These are phyloP conservation scores for Mortierella sp. DNA, from an alignment of 371 early-diverging fungal species.

Conservation along the genomic window DNA sequence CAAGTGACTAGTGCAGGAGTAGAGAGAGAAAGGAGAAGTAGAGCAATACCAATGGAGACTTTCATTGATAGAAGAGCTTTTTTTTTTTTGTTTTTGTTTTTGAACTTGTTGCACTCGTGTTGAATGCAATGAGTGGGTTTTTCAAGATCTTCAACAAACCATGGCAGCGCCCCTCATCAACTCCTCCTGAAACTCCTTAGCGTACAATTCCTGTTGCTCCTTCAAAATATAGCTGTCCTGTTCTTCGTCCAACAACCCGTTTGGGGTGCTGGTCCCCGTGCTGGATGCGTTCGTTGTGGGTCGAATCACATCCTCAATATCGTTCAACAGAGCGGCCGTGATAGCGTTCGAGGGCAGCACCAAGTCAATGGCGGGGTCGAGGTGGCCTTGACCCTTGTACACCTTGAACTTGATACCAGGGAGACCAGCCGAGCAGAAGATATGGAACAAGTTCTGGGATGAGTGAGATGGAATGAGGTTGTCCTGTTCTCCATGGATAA, in stretches of 20 bases:
- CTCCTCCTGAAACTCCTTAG: constrained; percentile 25
- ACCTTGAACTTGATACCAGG: constrained; percentile 53
- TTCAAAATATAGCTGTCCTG: constrained; percentile 20
- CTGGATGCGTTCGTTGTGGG: constrained; percentile 6
- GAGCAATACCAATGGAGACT: too few relatives aligned
- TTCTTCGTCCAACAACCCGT: constrained; percentile 26
- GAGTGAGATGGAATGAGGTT: constrained; percentile 50
- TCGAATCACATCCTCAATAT: constrained; percentile 39
- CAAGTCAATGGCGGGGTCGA: constrained; percentile 53
- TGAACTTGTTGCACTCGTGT: too few relatives aligned
- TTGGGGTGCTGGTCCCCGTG: constrained; percentile 39
- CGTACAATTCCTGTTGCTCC: constrained; percentile 37
- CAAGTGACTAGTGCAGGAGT: too few relatives aligned
- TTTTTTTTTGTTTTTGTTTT: constrained; percentile 4
- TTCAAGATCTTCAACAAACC: constrained; percentile 12
- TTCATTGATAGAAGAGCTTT: not conserved
- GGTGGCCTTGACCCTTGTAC: constrained; percentile 43
- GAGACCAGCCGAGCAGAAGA: constrained; percentile 50
- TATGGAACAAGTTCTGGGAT: constrained; percentile 42
- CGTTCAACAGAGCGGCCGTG: constrained; percentile 39
- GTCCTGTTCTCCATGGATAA: constrained; percentile 54
- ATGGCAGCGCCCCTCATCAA: constrained; percentile 18
- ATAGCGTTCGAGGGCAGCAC: constrained; percentile 45
- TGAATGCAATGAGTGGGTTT: too few relatives aligned
- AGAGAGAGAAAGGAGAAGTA: too few relatives aligned